Evolutionary conservation across 352 stramenopile genomes (phyloP), one percentile per base, ranked within the genome.

Genomic region (Phytophthora macrochlamydospora): DNA sequence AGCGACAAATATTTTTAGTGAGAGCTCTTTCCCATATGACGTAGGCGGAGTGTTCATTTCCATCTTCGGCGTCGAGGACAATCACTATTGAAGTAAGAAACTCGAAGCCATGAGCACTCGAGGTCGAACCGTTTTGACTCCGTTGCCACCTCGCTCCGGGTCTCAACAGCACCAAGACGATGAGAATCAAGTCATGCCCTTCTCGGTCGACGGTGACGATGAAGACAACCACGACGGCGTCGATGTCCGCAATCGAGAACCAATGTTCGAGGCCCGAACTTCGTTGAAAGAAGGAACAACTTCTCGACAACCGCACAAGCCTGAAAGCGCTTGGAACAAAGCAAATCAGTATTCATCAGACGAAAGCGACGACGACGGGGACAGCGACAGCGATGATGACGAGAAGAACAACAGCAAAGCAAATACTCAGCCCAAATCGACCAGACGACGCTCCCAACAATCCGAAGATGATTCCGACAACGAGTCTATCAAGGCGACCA

Each of bases 111-210:
- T 51, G 62, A 45, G 32, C 11, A 63, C 70, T 43, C 65, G 48
- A 56, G 43, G 51, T 37, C 61, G 60, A 24, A 28, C 65, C 56
- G 46, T 69, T 11, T 12, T 74, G 46, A 59, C 59, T 7, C 60
- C 65, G 4, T 51, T 70, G 8, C 44, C 67, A 7, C 52, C 61
- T 63, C 67, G 67, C 2, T 13, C 11, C 31, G 61, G 51, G 8
- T 56, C n/a, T 45, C 31, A 50, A 12, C 24, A 31, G 50, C 54
- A 49, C 13, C 55, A 61, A 8, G 71, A 76, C 8, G 68, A 79
- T n/a, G 68, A 84, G 50, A 90, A 87, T 65, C 81, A 92, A 43
- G 83, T 92, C 29, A 62, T 85, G 7, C 81, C 79, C 5, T 92
- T 90, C 56, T 59, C 73, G 2, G 31, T 88, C 28, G 81, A 89